Percentiles rank a stretch among this genome's conserved stretches.
These are phyloP conservation scores for Chytriomyces sp. DNA, from an alignment of 192 early-diverging fungal genomes.

Conservation along the genomic window DNA sequence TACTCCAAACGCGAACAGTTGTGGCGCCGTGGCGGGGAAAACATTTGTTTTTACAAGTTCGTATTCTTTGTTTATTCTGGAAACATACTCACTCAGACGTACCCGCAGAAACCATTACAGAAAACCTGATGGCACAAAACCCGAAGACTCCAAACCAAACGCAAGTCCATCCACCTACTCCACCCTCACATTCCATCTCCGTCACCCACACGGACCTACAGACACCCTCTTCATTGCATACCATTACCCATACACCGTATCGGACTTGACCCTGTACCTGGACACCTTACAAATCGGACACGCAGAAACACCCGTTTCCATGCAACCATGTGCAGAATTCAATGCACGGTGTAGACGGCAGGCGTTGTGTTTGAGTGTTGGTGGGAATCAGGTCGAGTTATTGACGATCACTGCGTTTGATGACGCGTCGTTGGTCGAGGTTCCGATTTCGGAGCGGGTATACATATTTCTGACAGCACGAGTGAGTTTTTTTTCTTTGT, in stretches of 20 bases:
- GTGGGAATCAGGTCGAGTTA: slow-evolving; percentile 52
- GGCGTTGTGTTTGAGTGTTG: slow-evolving; percentile 31
- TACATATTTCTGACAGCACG: slow-evolving; percentile 55
- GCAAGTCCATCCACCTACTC: slow-evolving; percentile 40
- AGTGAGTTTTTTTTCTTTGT: slow-evolving; percentile 25
- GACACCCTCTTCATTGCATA: slow-evolving; percentile 58
- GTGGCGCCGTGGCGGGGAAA: slow-evolving; percentile 55
- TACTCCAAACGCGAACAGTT: slow-evolving; percentile 44
- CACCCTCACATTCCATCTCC: slow-evolving; percentile 50
- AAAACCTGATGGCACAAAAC: slow-evolving; percentile 37
- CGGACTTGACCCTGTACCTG: slow-evolving; percentile 42
- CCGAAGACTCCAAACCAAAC: slow-evolving; percentile 1
- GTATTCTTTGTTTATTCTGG: neutral
- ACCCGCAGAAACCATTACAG: slow-evolving; percentile 46
- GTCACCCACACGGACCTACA: slow-evolving; percentile 19
- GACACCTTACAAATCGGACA: slow-evolving; percentile 20
- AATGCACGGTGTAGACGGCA: slow-evolving; percentile 32
- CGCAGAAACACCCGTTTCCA: neutral
- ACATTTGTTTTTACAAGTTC: slow-evolving; percentile 57
- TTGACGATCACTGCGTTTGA: slow-evolving; percentile 62
- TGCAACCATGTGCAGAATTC: slow-evolving; percentile 20
- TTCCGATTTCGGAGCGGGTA: slow-evolving; percentile 43
- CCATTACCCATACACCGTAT: slow-evolving; percentile 63
- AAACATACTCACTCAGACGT: slow-evolving; percentile 10
- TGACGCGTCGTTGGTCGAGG: neutral